Evolutionary conservation across 257 asterid species (phyloP), one percentile per base, ranked within the genome.

Genomic region (Catharanthus roseus): DNA sequence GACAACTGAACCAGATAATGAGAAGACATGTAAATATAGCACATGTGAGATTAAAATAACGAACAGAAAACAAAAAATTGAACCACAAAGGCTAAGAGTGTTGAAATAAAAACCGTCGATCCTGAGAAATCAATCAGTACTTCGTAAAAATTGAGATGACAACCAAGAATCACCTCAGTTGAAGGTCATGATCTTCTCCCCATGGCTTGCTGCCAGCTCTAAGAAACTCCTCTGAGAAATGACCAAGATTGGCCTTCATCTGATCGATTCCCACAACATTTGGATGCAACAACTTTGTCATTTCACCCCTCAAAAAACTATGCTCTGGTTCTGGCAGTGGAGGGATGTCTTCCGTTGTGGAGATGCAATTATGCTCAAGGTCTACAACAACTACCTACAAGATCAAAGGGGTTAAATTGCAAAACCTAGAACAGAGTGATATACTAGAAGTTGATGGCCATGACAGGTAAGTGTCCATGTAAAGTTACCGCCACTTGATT

Each of bases 291-390:
- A 93, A 76, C 80, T 86, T 84, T 87, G 77, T 71, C 77, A 93
- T 83, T 36, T 87, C 96, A 70, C 88, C 88, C 74, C 93, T 96
- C 84, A 93, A 83, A 72, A 82, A 80, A 67, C 90, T 86, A 83
- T 86, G 71, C 72, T 93, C 98, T 68, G 98, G 98, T 81, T 93
- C 98, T 45, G 98, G 98, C 77, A 87, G 74, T 66, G 86, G 85
- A 79, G 98, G 98, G 79, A 93, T 93, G 31, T 93, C 98, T 86
- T 90, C 98, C 6, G 98, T 64, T 61, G 98, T 93, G 67, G 90
- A 87, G 74, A 90, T 85, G 82, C 80, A 85, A 85, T 93, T 90
- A 80, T 84, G 97, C 78, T 87, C 97, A 79, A 93, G 97, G 83
- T 93, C 95, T 73, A 93, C 98, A 78, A 93, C 87, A 19, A 93